A percentile compares a stretch with the other conserved stretches of the same genome.
These are phyloP conservation scores for Litsea cubeba DNA, from an alignment of 164 flowering plant genomes.

Conservation along the genomic window DNA sequence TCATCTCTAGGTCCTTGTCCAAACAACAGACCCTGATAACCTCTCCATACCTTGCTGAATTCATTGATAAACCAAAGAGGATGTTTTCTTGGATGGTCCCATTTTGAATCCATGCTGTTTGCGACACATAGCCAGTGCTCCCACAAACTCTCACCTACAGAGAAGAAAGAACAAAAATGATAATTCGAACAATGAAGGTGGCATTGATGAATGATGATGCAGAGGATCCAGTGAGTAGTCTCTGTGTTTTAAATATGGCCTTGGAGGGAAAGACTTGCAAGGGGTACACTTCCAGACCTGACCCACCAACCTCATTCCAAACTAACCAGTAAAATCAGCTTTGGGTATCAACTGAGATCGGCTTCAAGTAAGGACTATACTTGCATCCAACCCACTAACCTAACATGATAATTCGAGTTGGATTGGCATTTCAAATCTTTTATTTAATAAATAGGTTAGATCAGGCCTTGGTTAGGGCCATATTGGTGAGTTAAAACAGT, in stretches of 20 bases:
- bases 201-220: neutral
- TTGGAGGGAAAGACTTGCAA: no score
- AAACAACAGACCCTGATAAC: conserved; percentile 70
- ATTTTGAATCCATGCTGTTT: conserved; percentile 96
- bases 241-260: neutral
- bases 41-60: conserved; percentile 56
- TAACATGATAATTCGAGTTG: no score
- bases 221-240: neutral
- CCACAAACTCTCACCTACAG: conserved; percentile 84
- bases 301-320: no score
- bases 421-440: no score
- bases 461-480: no score
- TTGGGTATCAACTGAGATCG: no score
- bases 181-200: neutral
- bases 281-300: no score
- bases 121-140: conserved; percentile 90
- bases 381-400: no score
- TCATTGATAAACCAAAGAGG: conserved; percentile 81
- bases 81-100: conserved; percentile 91
- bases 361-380: no score
- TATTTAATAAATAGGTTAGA: no score
- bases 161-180: neutral
- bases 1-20: conserved; percentile 89
- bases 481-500: no score
- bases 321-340: no score